Base-by-base conservation (phyloP, 768 basidiomycete genomes). In the Leccinum rimulosum region DNA sequence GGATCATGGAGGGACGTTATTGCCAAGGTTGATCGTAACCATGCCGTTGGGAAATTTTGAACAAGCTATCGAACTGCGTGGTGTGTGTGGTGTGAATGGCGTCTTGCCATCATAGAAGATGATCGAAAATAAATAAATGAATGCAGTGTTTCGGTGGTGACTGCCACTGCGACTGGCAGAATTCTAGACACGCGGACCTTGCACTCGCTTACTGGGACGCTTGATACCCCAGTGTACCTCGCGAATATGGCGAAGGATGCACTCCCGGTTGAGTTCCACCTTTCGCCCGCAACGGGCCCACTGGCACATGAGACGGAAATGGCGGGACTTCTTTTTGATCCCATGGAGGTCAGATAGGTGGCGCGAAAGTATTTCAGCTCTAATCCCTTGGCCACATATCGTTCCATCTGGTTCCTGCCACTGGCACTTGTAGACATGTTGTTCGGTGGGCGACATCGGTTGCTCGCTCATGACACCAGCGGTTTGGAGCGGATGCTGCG, bases 21-120 rank as follows among this genome's bases (percentile, higher is more conserved):
- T 59, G 1, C 62, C 69, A 49, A 57, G 27, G 54, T 55, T 61
- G 55, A 63, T 65, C 3, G 57, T 48, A 22, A 74, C 75, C 11
- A 80, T 69, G 6, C 74, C 77, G 12, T 77, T 77, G 10, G 70
- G 65, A 30, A 83, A 80, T 52, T 52, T 78, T 74, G 69, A 83
- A 82, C 4, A 84, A 83, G 54, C 76, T 19, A 74, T 68, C 4
- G 12, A 33, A 33, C 33, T 33, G 33, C 0, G 31, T 33, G 10
- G 31, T 28, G 28, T 30, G 28, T 8, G 25, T 25, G 25, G 25
- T 25, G 25, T 2, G 25, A 25, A 2, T 25, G 1, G 25, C 25
- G 1, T 25, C 25, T 25, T 25, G 25, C 31, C 1, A 33, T 11
- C 31, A 33, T 33, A 0, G 31, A 33, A 4, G 27, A 35, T 35